Evolutionary conservation across 495 filamentous ascomycete genomes (phyloP), one percentile per base, ranked within the genome.

Genomic region (Penicillium flavigenum): DNA sequence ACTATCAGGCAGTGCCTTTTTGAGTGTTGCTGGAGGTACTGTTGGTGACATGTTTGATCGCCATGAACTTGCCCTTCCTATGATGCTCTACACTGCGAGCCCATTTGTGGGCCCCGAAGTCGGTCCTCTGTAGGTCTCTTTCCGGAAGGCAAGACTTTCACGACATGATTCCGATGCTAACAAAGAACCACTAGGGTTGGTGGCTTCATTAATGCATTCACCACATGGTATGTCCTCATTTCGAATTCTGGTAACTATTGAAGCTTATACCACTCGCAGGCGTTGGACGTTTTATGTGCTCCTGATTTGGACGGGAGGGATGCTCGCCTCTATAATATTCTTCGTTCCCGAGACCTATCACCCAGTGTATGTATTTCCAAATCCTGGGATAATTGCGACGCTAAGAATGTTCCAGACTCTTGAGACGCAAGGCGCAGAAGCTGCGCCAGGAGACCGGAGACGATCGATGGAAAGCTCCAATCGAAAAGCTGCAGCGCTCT

Each of bases 331-430:
- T 56, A 83, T 98, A 19, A 63, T 84, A 45, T 64, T 91, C 20
- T 79, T 92, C 22, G 90, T 96, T 2, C 93, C 94, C 2, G 93
- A 97, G 74, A 98, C 94, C 0, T 98, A 96, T 65, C 89, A 89
- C 52, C 85, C 85, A 24, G 84, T 87, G 76, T 77, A 70, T 53
- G 75, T 67, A 47, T 44, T 6, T 41, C 19, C 47, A 36, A 5
- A 20, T 57, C 12, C 34, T 49, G 19, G 22, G 10, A 49, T 36
- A 29, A 26, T 46, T 10, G 8, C 24, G 42, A 36, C 48, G 48
- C 58, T 65, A 50, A 59, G 4, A 19, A 79, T 36, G 76, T 82
- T 47, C 29, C 12, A 86, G 89, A 27, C 77, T 94, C 29, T 78
- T 98, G 24, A 82, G 88, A 36, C 74, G 82, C 26, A 96, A 95